A percentile compares a stretch with the other conserved stretches of the same genome.
Evolutionary conservation across 306 rosid species (phyloP).

Genomic region (Trifolium dubium): DNA sequence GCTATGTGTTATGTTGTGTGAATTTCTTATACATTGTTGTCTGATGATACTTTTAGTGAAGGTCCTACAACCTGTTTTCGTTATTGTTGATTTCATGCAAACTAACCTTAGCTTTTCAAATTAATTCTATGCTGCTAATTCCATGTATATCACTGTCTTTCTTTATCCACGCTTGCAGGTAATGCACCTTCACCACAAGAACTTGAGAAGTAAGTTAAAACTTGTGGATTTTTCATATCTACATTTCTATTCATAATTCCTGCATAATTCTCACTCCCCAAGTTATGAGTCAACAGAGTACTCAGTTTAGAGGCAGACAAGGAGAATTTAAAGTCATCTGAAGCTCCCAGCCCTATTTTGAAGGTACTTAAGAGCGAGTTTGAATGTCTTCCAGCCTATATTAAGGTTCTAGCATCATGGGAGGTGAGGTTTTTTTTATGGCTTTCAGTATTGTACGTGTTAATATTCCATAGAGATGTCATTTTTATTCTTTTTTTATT

Average conservation of each 20-base stretch:
- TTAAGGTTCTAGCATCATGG: constrained; percentile 86
- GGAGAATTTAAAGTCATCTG: constrained; percentile 44
- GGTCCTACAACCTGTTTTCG: background rate
- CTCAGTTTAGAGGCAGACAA: constrained; percentile 46
- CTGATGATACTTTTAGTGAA: constrained; percentile 3
- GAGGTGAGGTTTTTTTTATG: constrained; percentile 64
- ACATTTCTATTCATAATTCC: constrained; percentile 34
- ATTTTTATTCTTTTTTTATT: too few species aligned
- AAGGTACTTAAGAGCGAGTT: constrained; percentile 63
- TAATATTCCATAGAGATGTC: constrained; percentile 2
- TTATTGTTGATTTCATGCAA: background rate
- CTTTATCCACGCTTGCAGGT: constrained; percentile 40
- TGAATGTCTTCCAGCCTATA: constrained; percentile 77
- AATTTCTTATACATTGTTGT: background rate
- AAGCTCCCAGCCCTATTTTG: constrained; percentile 47
- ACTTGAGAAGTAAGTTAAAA: constrained; percentile 55
- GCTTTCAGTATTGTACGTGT: constrained; percentile 18
- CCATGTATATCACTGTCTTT: constrained; percentile 23
- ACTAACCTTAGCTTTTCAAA: constrained; percentile 32
- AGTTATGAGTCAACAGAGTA: constrained; percentile 45
- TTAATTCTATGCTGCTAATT: constrained; percentile 30
- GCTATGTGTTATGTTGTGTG: constrained; percentile 10
- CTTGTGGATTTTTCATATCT: constrained; percentile 22
- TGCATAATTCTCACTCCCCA: constrained; percentile 34
- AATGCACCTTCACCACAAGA: constrained; percentile 45